Evolutionary conservation across 768 basidiomycete species (phyloP).

Genomic region (Calocybe cyanea): DNA sequence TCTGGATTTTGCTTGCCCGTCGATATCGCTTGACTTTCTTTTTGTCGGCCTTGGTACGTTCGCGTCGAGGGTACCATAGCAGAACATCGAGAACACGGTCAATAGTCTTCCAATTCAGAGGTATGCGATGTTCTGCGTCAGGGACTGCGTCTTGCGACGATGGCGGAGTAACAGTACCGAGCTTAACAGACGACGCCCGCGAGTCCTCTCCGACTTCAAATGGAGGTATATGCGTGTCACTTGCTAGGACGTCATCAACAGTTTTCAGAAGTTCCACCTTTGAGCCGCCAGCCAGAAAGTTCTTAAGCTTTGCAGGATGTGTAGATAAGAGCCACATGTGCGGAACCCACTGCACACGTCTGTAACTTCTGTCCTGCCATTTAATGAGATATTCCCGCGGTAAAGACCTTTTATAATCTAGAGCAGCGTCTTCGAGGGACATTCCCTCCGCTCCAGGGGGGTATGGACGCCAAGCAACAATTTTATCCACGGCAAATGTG

Average conservation of each 20-base stretch:
- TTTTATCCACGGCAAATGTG: slow-evolving; percentile 69
- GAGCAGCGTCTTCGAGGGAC: slow-evolving; percentile 32
- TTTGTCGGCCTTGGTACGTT: slow-evolving; percentile 20
- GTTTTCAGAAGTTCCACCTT: slow-evolving; percentile 62
- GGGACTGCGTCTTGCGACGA: slow-evolving; percentile 41
- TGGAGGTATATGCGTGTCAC: slow-evolving; percentile 23
- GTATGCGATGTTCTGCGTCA: slow-evolving; percentile 74
- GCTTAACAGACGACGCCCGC: slow-evolving; percentile 30
- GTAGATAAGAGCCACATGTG: slow-evolving; percentile 85
- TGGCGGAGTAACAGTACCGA: slow-evolving; percentile 20
- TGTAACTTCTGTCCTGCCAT: slow-evolving; percentile 77
- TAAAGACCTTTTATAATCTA: slow-evolving; percentile 54
- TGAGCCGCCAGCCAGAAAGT: slow-evolving; percentile 70
- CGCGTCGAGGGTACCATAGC: slow-evolving; percentile 47
- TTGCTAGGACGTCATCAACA: slow-evolving; percentile 26
- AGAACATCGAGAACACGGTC: slow-evolving; percentile 86
- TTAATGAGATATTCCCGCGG: slow-evolving; percentile 95
- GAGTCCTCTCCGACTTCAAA: slow-evolving; percentile 43
- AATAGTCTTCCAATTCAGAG: slow-evolving; percentile 80
- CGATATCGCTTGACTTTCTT: slow-evolving; percentile 20
- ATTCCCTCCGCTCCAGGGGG: slow-evolving; percentile 63
- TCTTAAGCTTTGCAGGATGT: slow-evolving; percentile 62
- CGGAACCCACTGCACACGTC: slow-evolving; percentile 83
- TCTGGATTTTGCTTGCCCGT: slow-evolving; percentile 18
- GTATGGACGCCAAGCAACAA: slow-evolving; percentile 89